Percentiles rank a stretch among this genome's conserved stretches.
These are phyloP conservation scores for Closterium sp. DNA, from an alignment of 139 green algal species.

Conservation along the genomic window DNA sequence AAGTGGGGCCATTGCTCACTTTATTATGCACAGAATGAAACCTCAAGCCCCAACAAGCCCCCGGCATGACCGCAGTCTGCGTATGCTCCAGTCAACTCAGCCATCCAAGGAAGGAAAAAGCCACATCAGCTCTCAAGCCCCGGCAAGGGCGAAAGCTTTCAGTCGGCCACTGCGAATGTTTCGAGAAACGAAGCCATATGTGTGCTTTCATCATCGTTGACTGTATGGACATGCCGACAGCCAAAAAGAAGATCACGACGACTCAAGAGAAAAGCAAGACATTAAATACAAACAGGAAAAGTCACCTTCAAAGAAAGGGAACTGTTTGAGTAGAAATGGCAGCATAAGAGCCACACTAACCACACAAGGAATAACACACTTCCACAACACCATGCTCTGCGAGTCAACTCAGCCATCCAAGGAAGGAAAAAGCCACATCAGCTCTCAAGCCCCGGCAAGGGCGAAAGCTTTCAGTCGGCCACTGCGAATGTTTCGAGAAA, in stretches of 20 bases:
- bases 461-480: conserved; percentile 75
- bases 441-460: conserved; percentile 69
- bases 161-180: conserved; percentile 76
- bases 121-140: conserved; percentile 71
- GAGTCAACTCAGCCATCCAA: conserved; percentile 72
- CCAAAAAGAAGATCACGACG: background rate
- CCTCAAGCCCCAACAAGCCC: too few relatives aligned
- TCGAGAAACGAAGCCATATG: conserved; percentile 65
- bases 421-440: conserved; percentile 68
- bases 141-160: conserved; percentile 72
- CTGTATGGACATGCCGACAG: background rate
- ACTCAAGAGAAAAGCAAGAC: background rate
- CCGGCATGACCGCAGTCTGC: too few relatives aligned
- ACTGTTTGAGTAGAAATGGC: too few relatives aligned
- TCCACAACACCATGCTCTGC: too few relatives aligned
- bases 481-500: conserved; percentile 78
- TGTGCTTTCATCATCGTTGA: conserved; percentile 59
- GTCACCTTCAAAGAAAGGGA: too few relatives aligned
- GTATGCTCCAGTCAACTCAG: conserved; percentile 54
- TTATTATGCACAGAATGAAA: too few relatives aligned
- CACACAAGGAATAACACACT: too few relatives aligned
- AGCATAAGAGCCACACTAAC: too few relatives aligned
- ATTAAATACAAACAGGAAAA: too few relatives aligned
- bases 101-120: conserved; percentile 73
- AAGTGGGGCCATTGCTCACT: too few relatives aligned